phyloP scores from a whole-genome alignment of 345 rosid species.

The Gossypium turneri region DNA sequence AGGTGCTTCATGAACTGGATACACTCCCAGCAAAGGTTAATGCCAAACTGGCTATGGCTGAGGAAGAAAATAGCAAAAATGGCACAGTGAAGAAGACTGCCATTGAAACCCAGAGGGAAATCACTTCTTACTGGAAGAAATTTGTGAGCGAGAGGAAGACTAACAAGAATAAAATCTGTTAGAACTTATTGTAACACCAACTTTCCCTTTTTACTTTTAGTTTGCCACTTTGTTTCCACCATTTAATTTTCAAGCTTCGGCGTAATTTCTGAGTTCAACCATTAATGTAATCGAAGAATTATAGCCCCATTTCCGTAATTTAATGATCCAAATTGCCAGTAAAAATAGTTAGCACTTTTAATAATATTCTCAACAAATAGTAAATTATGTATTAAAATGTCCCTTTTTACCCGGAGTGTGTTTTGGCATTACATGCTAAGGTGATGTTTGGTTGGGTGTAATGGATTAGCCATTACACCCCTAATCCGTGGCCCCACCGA shows the following conservation, averaged over 20 bases:
- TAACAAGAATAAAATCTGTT: slow-evolving; percentile 58
- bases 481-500: too few relatives aligned
- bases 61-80: slow-evolving; percentile 19
- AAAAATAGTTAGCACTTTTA: too few relatives aligned
- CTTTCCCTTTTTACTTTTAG: background rate
- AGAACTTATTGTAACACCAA: background rate
- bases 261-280: background rate
- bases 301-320: background rate
- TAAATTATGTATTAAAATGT: too few relatives aligned
- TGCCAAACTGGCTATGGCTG: slow-evolving; percentile 31
- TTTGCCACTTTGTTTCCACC: background rate
- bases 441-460: too few relatives aligned
- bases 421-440: too few relatives aligned
- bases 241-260: background rate
- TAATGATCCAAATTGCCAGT: background rate
- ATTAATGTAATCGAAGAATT: background rate
- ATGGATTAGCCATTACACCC: too few relatives aligned
- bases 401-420: too few relatives aligned
- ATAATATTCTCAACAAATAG: too few relatives aligned
- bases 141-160: slow-evolving; percentile 49
- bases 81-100: slow-evolving; percentile 53
- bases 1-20: slow-evolving; percentile 77
- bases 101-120: slow-evolving; percentile 61
- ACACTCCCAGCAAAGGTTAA: slow-evolving; percentile 45
- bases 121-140: slow-evolving; percentile 69